Base-by-base conservation (phyloP, 441 rosid species). In the Sinapis alba region DNA sequence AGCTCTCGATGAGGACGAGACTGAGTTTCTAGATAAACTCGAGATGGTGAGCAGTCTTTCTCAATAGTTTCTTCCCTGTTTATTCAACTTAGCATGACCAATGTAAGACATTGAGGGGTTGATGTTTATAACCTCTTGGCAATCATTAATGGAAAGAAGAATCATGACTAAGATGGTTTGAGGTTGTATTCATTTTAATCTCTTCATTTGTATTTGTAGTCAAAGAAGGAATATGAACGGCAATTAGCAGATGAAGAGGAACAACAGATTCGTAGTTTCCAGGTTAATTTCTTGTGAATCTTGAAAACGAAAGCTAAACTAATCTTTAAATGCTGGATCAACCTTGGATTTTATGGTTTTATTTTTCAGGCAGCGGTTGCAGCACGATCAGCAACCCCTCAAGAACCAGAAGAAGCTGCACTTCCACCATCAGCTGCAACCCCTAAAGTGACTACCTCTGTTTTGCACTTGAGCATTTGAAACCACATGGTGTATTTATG, bases 1-100 rank as follows among this genome's bases (percentile, higher is more conserved):
- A 84, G 94, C 99, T 72, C 77, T 96, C 79, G 99, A 93, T 81
- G 97, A 93, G 70, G 98, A 96, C 21, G 98, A 93, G 82, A 93
- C 97, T 2, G 98, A 96, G 86, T 93, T 93, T 85, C 98, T 96
- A 15, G 97, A 96, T 50, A 89, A 84, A 15, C 72, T 83, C 76
- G 97, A 91, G 78, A 87, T 38, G 94, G 98, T 95, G 82, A 86
- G 90, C 24, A 41, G 18, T 76, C 54, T 75, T 38, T 24, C 62
- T 15, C 3, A 5, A 24, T 32, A 11, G 10, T 24, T 30, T 19
- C 57, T 51, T 51, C 0, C 57, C 12, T 8, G 20, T 60, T 60
- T 28, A 60, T 30, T 30, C 45, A 61, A 19, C 13, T 10, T 61
- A 32, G 18, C 65, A 41, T 41, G 13, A 19, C 34, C 26, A 65